Conservation (phyloP, 805 yeast species). For the Pichia thaimueangensis region DNA sequence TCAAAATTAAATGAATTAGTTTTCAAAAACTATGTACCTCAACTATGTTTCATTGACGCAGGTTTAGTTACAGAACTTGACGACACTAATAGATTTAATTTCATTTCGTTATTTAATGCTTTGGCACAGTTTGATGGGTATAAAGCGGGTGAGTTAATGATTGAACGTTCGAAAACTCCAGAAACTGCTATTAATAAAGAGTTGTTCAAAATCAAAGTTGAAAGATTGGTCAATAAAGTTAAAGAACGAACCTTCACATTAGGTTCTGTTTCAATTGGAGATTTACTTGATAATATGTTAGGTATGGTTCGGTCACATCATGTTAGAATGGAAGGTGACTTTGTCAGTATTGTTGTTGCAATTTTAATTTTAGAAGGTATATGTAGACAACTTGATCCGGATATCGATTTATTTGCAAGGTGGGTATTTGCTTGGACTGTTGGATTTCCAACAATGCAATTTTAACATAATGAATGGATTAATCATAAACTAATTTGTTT, state of each 20-base stretch:
- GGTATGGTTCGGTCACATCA: constrained; percentile 91
- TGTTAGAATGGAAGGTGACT: constrained; percentile 96
- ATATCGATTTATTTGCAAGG: constrained; percentile 92
- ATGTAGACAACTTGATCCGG: constrained; percentile 90
- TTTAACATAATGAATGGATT: no score
- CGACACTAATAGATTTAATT: constrained; percentile 69
- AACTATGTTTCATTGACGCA: constrained; percentile 84
- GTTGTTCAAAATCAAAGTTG: constrained; percentile 81
- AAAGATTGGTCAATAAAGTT: constrained; percentile 71
- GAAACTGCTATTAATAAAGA: constrained; percentile 83
- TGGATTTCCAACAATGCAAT: constrained; percentile 31
- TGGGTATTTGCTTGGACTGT: constrained; percentile 53
- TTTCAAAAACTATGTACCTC: constrained; percentile 64
- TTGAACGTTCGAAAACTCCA: constrained; percentile 91
- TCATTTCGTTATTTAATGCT: constrained; percentile 83
- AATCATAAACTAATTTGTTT: no score
- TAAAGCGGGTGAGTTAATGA: constrained; percentile 91
- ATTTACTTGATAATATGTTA: constrained; percentile 76
- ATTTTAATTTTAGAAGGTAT: constrained; percentile 88
- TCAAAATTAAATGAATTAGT: constrained; percentile 44
- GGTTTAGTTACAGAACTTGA: constrained; percentile 91
- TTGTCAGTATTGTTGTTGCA: constrained; percentile 91
- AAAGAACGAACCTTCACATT: constrained; percentile 85
- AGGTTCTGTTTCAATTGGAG: constrained; percentile 90
- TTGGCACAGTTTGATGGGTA: constrained; percentile 90